Percentiles rank a stretch among this genome's conserved stretches.
Evolutionary conservation across 345 rosid species (phyloP).

Genomic region (Xanthoceras sorbifolium): DNA sequence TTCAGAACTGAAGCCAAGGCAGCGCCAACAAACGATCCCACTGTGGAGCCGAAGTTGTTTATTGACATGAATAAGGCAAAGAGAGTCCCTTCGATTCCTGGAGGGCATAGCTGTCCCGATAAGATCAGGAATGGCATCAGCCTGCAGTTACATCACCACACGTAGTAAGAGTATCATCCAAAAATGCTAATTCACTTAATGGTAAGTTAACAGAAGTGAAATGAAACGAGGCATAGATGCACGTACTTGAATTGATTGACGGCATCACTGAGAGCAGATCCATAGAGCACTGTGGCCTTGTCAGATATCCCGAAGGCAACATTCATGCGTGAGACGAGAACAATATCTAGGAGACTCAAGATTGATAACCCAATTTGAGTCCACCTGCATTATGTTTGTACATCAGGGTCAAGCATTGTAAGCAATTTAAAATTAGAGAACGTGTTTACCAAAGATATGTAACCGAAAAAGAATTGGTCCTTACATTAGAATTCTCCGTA

Average conservation of each 20-base stretch:
- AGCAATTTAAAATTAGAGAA: slow-evolving; percentile 7
- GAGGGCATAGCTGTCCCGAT: slow-evolving; percentile 96
- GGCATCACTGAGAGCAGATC: slow-evolving; percentile 92
- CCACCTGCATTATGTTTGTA: slow-evolving; percentile 54
- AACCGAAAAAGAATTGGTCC: slow-evolving; percentile 19
- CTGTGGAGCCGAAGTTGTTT: slow-evolving; percentile 80
- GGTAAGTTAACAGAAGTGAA: slow-evolving; percentile 10
- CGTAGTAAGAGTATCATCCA: slow-evolving; percentile 10
- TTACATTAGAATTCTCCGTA: slow-evolving; percentile 77
- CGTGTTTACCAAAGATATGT: neutral
- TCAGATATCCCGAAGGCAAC: slow-evolving; percentile 70
- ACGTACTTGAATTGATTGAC: slow-evolving; percentile 91
- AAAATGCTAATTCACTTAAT: neutral
- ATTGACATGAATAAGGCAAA: slow-evolving; percentile 98
- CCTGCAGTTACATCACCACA: slow-evolving; percentile 42
- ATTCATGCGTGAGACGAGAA: slow-evolving; percentile 64
- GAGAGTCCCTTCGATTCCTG: slow-evolving; percentile 94
- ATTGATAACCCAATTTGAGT: slow-evolving; percentile 74
- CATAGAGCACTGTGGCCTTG: slow-evolving; percentile 79
- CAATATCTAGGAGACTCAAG: slow-evolving; percentile 65
- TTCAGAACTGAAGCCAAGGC: slow-evolving; percentile 77
- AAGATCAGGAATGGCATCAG: slow-evolving; percentile 96
- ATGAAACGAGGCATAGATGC: neutral
- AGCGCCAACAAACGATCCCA: slow-evolving; percentile 91
- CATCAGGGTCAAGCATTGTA: slow-evolving; percentile 18